A percentile compares a stretch with the other conserved stretches of the same genome.
Evolutionary conservation across 2,329 filamentous ascomycete genomes (phyloP).

Genomic region (Paramyrothecium sp.): DNA sequence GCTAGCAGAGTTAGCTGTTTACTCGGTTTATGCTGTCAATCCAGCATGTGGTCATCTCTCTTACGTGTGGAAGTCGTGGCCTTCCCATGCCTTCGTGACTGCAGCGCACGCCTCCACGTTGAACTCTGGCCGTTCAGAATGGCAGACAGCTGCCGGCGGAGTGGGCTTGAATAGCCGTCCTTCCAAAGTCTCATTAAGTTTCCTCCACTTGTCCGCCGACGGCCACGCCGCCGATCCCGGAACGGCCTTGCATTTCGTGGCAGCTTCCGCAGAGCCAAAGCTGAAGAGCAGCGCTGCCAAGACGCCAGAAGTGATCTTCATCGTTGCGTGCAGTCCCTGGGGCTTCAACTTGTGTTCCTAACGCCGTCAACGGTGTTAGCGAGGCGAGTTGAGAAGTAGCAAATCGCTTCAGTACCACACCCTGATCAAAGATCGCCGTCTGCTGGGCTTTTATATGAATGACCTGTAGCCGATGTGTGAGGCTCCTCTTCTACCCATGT

Average conservation of each 20-base stretch:
- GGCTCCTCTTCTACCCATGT: too few species aligned
- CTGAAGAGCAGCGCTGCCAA: not conserved
- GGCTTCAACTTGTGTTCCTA: not conserved
- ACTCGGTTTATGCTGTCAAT: not conserved
- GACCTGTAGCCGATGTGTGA: too few species aligned
- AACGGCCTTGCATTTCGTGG: constrained; percentile 41
- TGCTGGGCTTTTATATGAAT: too few species aligned
- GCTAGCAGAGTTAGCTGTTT: not conserved
- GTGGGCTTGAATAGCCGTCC: constrained; percentile 40
- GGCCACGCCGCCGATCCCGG: constrained; percentile 48
- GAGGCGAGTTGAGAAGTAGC: too few species aligned
- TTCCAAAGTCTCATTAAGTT: constrained; percentile 41
- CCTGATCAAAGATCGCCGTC: too few species aligned
- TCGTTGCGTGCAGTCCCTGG: not conserved
- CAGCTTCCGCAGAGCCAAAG: not conserved
- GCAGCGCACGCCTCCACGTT: constrained; percentile 25
- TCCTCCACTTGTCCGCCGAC: constrained; percentile 38
- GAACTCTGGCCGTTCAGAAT: constrained; percentile 20
- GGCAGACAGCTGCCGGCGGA: constrained; percentile 33
- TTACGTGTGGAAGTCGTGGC: constrained; percentile 22
- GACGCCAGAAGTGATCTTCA: not conserved
- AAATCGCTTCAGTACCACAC: too few species aligned
- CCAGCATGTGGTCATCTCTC: not conserved
- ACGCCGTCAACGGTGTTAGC: too few species aligned
- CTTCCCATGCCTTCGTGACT: constrained; percentile 19